Evolutionary conservation across 768 basidiomycete genomes (phyloP), one percentile per base, ranked within the genome.

Genomic region (Omphalotus guepiniiformis): DNA sequence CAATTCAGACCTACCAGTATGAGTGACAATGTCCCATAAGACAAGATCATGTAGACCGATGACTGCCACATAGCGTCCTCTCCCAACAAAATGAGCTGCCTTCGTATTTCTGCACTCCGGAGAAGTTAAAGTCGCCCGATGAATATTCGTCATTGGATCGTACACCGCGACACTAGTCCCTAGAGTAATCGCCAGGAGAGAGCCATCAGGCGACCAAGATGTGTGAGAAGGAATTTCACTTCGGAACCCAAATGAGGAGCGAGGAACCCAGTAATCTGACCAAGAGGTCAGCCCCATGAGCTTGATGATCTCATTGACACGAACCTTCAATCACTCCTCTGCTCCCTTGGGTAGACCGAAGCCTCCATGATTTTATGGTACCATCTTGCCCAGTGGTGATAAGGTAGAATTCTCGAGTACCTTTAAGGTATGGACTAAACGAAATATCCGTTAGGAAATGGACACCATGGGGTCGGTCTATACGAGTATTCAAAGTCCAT

Each of bases 161-260:
- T 88, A 96, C 5, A 98, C 63, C 4, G 81, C 79, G 43, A 94
- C 73, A 50, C 79, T 78, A 13, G 75, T 60, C 0, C 81, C 82
- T 43, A 87, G 75, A 11, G 83, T 73, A 18, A 94, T 75, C 11
- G 85, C 87, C 38, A 98, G 69, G 26, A 99, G 72, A 4, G 93
- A 93, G 7, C 81, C 85, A 62, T 99, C 96, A 3, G 73, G 75
- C 5, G 94, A 90, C 83, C 93, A 96, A 1, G 82, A 75, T 0
- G 78, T 70, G 53, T 82, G 73, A 44, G 71, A 73, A 26, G 93
- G 88, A 42, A 71, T 66, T 58, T 82, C 77, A n/a, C 73, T 70
- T 36, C 84, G 87, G 59, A 87, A 88, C 34, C 63, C 69, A 55
- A 89, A 75, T 2, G 82, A 78, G 2, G 91, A 85, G 41, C 86